Base-by-base conservation (phyloP, 2,329 filamentous ascomycete species). In the Drechmeria coniospora region DNA sequence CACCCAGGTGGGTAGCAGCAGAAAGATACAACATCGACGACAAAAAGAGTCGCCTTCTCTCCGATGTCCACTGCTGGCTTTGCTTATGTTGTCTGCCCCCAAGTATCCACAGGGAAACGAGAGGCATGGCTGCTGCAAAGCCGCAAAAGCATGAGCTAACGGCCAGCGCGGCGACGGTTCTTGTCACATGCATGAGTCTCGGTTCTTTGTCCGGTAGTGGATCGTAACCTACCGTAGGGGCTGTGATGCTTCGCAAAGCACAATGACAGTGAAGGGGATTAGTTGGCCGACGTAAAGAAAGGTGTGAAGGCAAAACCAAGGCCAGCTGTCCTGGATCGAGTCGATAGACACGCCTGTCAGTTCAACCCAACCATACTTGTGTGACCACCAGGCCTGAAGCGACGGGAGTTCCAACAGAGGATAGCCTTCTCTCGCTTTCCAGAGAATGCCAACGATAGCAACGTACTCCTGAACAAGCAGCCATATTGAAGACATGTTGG, bases 231-330 rank as follows among this genome's bases (percentile, higher is more conserved):
- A n/a, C n/a, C n/a, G n/a, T n/a, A n/a, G n/a, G n/a, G n/a, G n/a
- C n/a, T n/a, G n/a, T n/a, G n/a, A n/a, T n/a, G n/a, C n/a, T n/a
- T n/a, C n/a, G n/a, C n/a, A n/a, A n/a, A 33, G n/a, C 9, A 29
- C 15, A 6, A 35, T 27, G 4, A 32, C n/a, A 5, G 23, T 13
- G 12, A 36, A 30, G 1, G 29, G 27, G 1, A 31, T 17, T 4
- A 36, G 16, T 12, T 36, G 34, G n/a, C 30, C 25, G 8, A 32
- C 15, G 26, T 36, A 36, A 19, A 36, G 30, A 11, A 36, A 25
- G 4, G 32, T 18, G 16, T 36, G 34, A 9, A 36, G 32, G 6
- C 23, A 31, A 19, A 36, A 36, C 34, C 34, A 36, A 3, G 32
- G 32, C 34, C 32, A 31, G 11, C 27, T 17, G 4, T 26, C 12